Percentiles rank a stretch among this genome's conserved stretches.
These are phyloP conservation scores for Penicillium nordicum DNA, from an alignment of 2,329 filamentous ascomycete species.

Conservation along the genomic window DNA sequence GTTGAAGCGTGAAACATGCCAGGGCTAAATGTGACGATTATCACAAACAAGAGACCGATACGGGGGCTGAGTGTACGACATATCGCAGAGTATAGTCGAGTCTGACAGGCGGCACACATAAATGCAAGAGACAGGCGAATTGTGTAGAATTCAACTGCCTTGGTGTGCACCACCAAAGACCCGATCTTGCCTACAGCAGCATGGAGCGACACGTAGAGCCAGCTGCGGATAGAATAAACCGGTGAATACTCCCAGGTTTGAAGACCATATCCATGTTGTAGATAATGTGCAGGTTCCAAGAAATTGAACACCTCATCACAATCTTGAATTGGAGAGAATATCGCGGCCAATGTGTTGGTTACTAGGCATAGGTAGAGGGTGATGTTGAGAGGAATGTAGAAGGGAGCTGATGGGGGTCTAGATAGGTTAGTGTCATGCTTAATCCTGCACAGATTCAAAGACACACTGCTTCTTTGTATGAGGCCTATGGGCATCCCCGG, in stretches of 20 bases:
- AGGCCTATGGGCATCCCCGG: constrained; percentile 17
- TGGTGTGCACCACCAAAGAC: constrained; percentile 51
- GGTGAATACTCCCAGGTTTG: constrained; percentile 99
- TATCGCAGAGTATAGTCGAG: constrained; percentile 73
- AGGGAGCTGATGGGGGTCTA: constrained; percentile 44
- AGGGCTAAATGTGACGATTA: constrained; percentile 72
- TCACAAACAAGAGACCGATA: constrained; percentile 79
- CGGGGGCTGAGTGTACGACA: constrained; percentile 73
- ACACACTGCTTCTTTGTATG: constrained; percentile 29
- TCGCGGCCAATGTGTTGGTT: constrained; percentile 70
- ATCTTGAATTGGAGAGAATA: constrained; percentile 89
- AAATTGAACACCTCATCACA: constrained; percentile 99
- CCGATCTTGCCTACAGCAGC: constrained; percentile 66
- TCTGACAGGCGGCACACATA: constrained; percentile 76
- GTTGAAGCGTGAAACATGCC: constrained; percentile 91
- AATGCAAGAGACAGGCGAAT: constrained; percentile 73
- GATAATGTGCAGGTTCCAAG: constrained; percentile 95
- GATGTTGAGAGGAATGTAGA: constrained; percentile 66
- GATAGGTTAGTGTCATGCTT: constrained; percentile 18
- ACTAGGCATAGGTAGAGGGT: constrained; percentile 78
- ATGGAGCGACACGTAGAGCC: constrained; percentile 83
- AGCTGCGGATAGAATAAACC: constrained; percentile 89
- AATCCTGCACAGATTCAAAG: neutral
- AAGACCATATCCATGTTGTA: constrained; percentile 85
- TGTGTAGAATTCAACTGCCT: constrained; percentile 74